phyloP scores from a whole-genome alignment of 257 asterid species.

The Nicotiana undulata region DNA sequence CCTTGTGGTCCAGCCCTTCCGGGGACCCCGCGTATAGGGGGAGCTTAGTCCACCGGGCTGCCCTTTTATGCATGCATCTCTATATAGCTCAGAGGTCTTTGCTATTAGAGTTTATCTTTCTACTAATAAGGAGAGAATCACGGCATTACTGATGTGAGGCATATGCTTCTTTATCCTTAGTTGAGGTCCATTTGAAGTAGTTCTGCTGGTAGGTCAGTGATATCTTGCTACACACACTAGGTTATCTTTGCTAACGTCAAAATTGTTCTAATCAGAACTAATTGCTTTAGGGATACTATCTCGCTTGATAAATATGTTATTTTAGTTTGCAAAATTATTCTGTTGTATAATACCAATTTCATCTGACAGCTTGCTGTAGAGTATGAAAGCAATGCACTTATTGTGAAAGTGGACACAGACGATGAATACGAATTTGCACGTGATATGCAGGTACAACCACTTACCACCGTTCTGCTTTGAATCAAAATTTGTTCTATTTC shows the following conservation, averaged over 20 bases:
- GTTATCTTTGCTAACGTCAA: background rate
- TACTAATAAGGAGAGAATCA: too few species aligned
- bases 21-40: too few species aligned
- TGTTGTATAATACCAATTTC: constrained; percentile 10
- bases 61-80: too few species aligned
- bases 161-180: background rate
- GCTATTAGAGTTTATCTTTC: too few species aligned
- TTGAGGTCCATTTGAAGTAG: background rate
- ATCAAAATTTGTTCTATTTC: background rate
- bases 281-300: background rate
- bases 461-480: background rate
- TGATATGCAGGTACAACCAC: constrained; percentile 70
- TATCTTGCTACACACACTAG: background rate
- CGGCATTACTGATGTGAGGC: too few species aligned
- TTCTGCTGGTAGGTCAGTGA: background rate
- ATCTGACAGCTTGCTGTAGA: constrained; percentile 90
- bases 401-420: constrained; percentile 93
- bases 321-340: background rate
- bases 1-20: too few species aligned
- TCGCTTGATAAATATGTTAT: background rate
- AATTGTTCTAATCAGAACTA: background rate
- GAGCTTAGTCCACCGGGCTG: too few species aligned
- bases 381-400: constrained; percentile 66
- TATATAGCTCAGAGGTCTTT: too few species aligned
- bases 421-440: constrained; percentile 88